Base-by-base conservation (phyloP, 345 rosid species). In the Xanthoceras sorbifolium region DNA sequence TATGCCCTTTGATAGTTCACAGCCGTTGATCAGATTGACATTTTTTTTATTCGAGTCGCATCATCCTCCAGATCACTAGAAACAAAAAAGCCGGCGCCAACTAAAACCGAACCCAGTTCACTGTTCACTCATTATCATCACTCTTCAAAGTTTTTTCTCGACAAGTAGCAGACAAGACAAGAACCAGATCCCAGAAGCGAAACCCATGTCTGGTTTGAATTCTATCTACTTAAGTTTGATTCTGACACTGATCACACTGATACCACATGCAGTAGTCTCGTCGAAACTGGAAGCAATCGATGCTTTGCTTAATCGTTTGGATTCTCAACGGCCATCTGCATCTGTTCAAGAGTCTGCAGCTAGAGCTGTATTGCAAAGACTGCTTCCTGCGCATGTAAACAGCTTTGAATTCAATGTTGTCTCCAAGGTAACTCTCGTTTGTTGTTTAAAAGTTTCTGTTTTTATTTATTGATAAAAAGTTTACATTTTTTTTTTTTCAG, bases 271-370 rank as follows among this genome's bases (percentile, higher is more conserved):
- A 65, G 12, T 65, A 15, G 22, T 79, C 46, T 63, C 60, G 12
- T 86, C 88, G 11, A 69, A 73, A 34, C 72, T 75, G 1, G 85
- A 74, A 31, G 84, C 86, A 42, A 83, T 93, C 4, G 75, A 86
- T 1, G 28, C 66, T 76, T 64, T 90, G 48, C 84, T 91, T 62
- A 50, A 72, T 55, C 89, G 92, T 74, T 78, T 93, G 82, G 93
- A 95, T 78, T 89, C 98, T 55, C 78, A 90, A 42, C 81, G 81
- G 59, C 77, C 77, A 22, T 64, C 92, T 72, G 55, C 94, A 1
- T 83, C 90, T 18, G 83, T 82, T 70, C 99, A 95, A 82, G 87
- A 83, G 80, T 86, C 91, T 48, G 96, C 99, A n/a, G 93, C 92
- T 14, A 77, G 78, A 75, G 92, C 85, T 82, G 83, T 95, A 5